Evolutionary conservation across 306 rosid species (phyloP), one percentile per base, ranked within the genome.

Genomic region (Betula pendula): DNA sequence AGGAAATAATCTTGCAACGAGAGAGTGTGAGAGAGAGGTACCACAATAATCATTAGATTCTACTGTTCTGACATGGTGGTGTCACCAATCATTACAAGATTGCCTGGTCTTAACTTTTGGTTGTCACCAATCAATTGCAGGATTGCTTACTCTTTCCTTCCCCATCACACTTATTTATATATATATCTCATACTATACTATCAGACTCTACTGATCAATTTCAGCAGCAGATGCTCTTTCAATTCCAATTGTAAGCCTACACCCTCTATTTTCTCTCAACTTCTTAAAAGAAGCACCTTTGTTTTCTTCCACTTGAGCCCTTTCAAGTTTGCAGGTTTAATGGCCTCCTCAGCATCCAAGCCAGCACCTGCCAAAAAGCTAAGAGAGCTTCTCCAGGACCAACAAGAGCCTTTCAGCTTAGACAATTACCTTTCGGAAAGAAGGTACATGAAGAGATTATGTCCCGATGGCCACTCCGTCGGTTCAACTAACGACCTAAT

Each of bases 331-430:
- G 12, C 12, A 50, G 55, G 75, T 19, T 48, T 42, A 35, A 86
- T 86, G 87, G 85, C 81, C 35, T 65, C 45, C 48, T 40, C 45
- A 58, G 63, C 78, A 77, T 77, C 85, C 76, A 56, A 70, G 58
- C 77, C 51, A 75, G 59, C 63, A 62, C 66, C 47, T 51, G 42
- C 80, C 20, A 82, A 72, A 69, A 75, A 60, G 79, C 85, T 86
- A 6, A 82, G 72, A 70, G 83, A 86, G 31, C 68, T 74, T 63
- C 89, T 86, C 69, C 85, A 80, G 45, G 76, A 77, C 24, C 74
- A 80, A 52, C 89, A 83, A 67, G 89, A 86, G 74, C 87, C 87
- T 20, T 86, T 83, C 72, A 77, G 59, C 25, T 9, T 83, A 66
- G 67, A 77, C 20, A 35, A 20, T 60, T 86, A 70, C 76, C 78